These are phyloP conservation scores for Moricandia moricandioides DNA, from an alignment of 345 rosid species.

Conservation along the genomic window DNA sequence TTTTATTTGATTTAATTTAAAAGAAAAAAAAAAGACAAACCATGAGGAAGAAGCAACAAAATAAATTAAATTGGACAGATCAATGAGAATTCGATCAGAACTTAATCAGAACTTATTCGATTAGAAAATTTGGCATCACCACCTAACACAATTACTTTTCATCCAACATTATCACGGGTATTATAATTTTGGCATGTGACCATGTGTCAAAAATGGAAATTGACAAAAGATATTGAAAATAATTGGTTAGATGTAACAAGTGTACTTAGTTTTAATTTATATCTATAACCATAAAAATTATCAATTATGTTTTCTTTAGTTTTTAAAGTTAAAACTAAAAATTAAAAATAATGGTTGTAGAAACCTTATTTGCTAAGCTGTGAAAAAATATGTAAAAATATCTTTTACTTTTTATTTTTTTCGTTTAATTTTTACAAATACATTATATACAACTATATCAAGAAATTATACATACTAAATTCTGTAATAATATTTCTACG, in stretches of 20 bases:
- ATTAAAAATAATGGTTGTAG: no score
- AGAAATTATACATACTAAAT: not conserved
- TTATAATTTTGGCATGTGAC: not conserved
- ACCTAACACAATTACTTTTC: not conserved
- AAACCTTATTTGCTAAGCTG: not conserved
- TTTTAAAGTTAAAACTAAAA: no score
- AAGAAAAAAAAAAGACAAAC: not conserved
- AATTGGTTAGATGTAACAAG: not conserved
- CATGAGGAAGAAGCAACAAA: not conserved
- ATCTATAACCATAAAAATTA: no score
- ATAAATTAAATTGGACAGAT: not conserved
- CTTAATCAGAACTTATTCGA: not conserved
- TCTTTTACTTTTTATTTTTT: no score
- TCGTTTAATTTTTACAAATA: no score
- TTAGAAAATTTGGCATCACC: not conserved
- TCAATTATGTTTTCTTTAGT: no score
- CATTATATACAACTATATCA: not conserved
- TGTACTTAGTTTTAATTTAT: not conserved
- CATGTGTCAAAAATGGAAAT: not conserved
- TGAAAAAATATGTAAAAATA: no score
- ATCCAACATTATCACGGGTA: not conserved
- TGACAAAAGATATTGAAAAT: not conserved
- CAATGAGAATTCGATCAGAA: not conserved
- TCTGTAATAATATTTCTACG: no score
- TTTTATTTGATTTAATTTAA: not conserved